Conservation (phyloP, 1,284 basidiomycete genomes). For the Malassezia cuniculi region DNA sequence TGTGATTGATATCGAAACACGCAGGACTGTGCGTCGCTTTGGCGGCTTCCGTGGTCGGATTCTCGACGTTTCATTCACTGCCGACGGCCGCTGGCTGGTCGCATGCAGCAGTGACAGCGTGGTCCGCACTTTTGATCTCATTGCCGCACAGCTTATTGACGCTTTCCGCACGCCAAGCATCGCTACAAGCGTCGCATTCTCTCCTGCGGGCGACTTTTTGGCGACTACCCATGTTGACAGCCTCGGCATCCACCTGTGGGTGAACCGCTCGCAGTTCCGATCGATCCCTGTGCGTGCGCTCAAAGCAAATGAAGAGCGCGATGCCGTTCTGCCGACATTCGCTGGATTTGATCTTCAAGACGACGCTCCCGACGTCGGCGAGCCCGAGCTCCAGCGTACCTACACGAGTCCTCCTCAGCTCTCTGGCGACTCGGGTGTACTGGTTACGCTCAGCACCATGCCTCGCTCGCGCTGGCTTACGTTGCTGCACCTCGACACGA, state of each 20-base stretch:
- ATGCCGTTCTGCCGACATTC: constrained; percentile 65
- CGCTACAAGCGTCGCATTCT: constrained; percentile 80
- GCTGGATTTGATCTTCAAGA: constrained; percentile 65
- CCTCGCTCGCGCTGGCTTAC: constrained; percentile 93
- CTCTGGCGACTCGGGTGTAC: constrained; percentile 14
- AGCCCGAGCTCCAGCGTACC: constrained; percentile 24
- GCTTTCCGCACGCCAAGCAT: constrained; percentile 79
- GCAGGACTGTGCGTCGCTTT: constrained; percentile 71
- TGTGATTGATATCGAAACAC: constrained; percentile 81
- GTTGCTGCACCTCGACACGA: constrained; percentile 83
- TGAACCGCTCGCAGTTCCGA: constrained; percentile 83
- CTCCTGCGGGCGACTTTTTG: constrained; percentile 86
- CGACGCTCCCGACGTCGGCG: constrained; percentile 21
- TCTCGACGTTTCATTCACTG: constrained; percentile 55
- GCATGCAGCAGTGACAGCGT: constrained; percentile 75
- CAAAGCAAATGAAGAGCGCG: constrained; percentile 35
- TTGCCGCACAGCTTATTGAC: constrained; percentile 79
- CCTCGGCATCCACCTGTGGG: constrained; percentile 89
- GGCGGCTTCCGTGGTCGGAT: constrained; percentile 35
- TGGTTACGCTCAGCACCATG: constrained; percentile 74
- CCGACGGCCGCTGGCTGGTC: constrained; percentile 85
- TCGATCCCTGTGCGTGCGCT: constrained; percentile 71
- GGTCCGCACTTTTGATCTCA: constrained; percentile 90
- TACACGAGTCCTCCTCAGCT: constrained; percentile 48
- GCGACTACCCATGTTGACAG: constrained; percentile 89